Base-by-base conservation (phyloP, 169 alveolate species). In the Plasmodium reichenowi region DNA sequence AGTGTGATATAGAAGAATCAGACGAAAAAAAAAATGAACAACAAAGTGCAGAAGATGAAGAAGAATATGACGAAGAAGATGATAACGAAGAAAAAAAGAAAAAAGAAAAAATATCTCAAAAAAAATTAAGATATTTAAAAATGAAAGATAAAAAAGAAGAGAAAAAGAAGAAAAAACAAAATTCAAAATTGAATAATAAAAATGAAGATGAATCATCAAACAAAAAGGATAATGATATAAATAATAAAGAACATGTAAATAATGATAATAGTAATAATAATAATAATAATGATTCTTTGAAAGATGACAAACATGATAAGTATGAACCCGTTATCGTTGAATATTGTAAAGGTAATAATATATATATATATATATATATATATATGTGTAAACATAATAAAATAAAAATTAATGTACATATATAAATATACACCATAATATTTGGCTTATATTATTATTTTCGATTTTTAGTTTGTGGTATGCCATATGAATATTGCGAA, bases 401-500 rank as follows among this genome's bases (percentile, higher is more conserved):
- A 38, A 38, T 38, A 38, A 38, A 38, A 38, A 38, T 38, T 38
- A 38, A 38, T 38, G 47, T 38, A 38, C 9, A 38, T 38, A 38
- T 38, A 38, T 38, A 38, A 5, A 5, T 38, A 38, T 7, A 38
- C 47, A 5, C 10, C 9, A 38, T 38, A 38, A 38, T 38, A 38
- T 38, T 38, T 38, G 47, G 47, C 47, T 4, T 38, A 38, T 38
- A 38, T 38, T 38, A 38, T 38, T 38, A 38, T 56, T 70, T 48
- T 7, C 32, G 29, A 5, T 58, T 15, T 66, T n/a, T 70, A 63
- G 88, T 52, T 38, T 96, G 98, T 86, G 94, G 96, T 32, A 92
- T 96, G 93, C 98, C 98, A 24, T 93, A 88, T 26, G 98, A 96
- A 88, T 96, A 93, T 68, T 96, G 98, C 67, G 98, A 96, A 67